Percentiles rank a stretch among this genome's conserved stretches.
Evolutionary conservation across 495 filamentous ascomycete genomes (phyloP).

Genomic region (Annulohypoxylon maeteangense): DNA sequence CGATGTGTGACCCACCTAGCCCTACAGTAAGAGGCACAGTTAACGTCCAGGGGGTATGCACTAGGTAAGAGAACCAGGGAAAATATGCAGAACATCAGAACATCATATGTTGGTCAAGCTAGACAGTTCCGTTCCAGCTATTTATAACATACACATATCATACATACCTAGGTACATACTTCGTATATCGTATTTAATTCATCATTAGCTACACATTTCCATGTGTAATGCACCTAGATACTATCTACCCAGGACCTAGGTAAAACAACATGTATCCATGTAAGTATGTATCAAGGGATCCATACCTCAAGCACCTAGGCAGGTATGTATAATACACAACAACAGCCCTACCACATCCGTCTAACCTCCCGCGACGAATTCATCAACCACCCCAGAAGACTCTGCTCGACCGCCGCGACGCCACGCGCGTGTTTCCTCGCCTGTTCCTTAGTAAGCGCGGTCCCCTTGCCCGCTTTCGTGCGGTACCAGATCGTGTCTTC

Average conservation of each 20-base stretch:
- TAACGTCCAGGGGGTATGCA: neutral
- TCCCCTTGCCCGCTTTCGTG: slow-evolving; percentile 23
- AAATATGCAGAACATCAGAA: neutral
- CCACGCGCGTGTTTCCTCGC: slow-evolving; percentile 21
- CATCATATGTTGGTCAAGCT: neutral
- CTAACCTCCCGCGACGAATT: slow-evolving; percentile 18
- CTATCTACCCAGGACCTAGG: too few relatives aligned
- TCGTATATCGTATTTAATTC: neutral
- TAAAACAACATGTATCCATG: too few relatives aligned
- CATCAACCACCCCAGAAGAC: slow-evolving; percentile 38
- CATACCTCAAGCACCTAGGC: too few relatives aligned
- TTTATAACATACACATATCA: neutral
- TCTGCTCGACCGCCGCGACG: slow-evolving; percentile 35
- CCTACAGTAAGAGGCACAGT: slow-evolving; percentile 2
- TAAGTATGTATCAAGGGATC: too few relatives aligned
- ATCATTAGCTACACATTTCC: neutral
- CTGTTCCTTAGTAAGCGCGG: slow-evolving; percentile 35
- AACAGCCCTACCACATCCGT: slow-evolving; percentile 43
- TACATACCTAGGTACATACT: too few relatives aligned
- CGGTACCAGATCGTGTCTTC: slow-evolving; percentile 45
- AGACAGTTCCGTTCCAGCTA: slow-evolving; percentile 1
- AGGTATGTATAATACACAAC: neutral
- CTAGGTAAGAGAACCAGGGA: neutral
- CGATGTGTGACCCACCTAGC: neutral
- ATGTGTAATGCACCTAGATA: neutral